phyloP scores from a whole-genome alignment of 176 grass and related monocot species.

The Triticum dicoccoides region DNA sequence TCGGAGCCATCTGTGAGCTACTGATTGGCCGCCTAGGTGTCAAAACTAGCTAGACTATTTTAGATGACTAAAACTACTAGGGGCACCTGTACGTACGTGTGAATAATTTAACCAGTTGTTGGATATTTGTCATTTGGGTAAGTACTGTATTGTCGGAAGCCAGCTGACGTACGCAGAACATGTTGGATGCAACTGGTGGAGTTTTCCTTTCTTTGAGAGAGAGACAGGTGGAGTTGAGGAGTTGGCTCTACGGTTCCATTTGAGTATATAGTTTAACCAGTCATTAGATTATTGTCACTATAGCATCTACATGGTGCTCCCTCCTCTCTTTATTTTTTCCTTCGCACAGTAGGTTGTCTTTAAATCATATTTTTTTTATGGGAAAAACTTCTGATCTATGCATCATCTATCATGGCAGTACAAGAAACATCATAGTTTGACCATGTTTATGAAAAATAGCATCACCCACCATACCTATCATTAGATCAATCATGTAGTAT shows the following conservation, averaged over 20 bases:
- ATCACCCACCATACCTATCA: too few species aligned
- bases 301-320: too few species aligned
- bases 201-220: too few species aligned
- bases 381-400: too few species aligned
- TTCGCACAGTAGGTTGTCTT: too few species aligned
- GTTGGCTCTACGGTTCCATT: neutral
- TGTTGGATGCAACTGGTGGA: too few species aligned
- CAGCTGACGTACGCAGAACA: neutral
- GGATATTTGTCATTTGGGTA: neutral
- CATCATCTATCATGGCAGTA: too few species aligned
- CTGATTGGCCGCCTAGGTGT: neutral
- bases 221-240: neutral
- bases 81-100: neutral
- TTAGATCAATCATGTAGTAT: too few species aligned
- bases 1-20: neutral
- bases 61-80: neutral
- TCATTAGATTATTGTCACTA: neutral
- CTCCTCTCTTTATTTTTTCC: too few species aligned
- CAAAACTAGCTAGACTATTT: neutral
- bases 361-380: too few species aligned
- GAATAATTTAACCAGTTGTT: conserved; percentile 2
- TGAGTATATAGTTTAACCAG: neutral
- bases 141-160: neutral
- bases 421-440: too few species aligned
- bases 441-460: too few species aligned